These are phyloP conservation scores for Seminavis robusta DNA, from an alignment of 108 stramenopile species.

Conservation along the genomic window DNA sequence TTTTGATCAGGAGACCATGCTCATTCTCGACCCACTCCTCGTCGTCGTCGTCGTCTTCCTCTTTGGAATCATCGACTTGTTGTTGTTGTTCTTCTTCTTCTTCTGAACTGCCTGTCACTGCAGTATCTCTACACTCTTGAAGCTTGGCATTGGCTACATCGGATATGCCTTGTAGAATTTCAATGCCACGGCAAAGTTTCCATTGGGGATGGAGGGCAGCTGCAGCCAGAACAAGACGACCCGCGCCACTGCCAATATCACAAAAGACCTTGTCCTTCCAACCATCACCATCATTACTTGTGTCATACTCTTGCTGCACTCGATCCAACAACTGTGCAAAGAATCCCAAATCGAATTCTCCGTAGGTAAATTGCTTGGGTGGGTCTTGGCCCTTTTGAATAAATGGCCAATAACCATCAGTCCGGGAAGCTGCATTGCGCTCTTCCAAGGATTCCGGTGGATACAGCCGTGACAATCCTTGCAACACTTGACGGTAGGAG, in stretches of 20 bases:
- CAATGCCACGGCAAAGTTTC: constrained; percentile 62
- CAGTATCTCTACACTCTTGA: constrained; percentile 15
- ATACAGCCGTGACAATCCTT: constrained; percentile 50
- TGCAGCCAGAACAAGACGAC: constrained; percentile 67
- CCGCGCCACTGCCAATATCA: constrained; percentile 80
- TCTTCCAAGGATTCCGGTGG: constrained; percentile 46
- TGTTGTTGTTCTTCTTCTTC: constrained; percentile 8
- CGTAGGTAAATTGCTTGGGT: constrained; percentile 66
- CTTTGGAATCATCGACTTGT: neutral
- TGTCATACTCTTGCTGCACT: constrained; percentile 22
- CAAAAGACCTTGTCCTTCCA: constrained; percentile 56
- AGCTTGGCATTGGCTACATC: constrained; percentile 38
- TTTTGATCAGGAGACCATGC: neutral
- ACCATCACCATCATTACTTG: neutral
- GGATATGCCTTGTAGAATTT: constrained; percentile 59
- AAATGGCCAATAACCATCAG: constrained; percentile 83
- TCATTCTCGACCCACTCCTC: neutral
- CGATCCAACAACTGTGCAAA: constrained; percentile 60
- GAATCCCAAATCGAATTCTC: constrained; percentile 77
- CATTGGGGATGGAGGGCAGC: constrained; percentile 69
- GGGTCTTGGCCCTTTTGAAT: constrained; percentile 61
- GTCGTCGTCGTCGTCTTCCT: neutral
- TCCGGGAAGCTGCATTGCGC: constrained; percentile 68
- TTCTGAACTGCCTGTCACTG: neutral
- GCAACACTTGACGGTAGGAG: constrained; percentile 13